These are phyloP conservation scores for Arbutus unedo DNA, from an alignment of 148 eudicot species.

Conservation along the genomic window DNA sequence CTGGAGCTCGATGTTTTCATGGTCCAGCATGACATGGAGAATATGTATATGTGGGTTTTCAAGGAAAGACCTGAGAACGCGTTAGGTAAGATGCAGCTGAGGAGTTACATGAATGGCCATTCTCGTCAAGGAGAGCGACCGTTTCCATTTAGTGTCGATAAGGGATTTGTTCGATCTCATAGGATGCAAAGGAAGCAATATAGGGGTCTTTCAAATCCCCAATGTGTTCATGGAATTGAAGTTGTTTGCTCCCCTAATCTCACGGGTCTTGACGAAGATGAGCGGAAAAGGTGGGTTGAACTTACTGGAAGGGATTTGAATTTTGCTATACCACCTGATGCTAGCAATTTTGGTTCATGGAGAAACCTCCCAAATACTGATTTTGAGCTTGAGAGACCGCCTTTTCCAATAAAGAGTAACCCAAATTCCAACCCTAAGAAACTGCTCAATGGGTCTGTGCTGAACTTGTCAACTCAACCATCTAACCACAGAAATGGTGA, in stretches of 20 bases:
- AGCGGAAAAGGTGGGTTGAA: constrained; percentile 35
- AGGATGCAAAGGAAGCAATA: constrained; percentile 45
- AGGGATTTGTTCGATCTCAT: constrained; percentile 38
- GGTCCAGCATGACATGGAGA: constrained; percentile 50
- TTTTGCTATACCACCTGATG: constrained; percentile 31
- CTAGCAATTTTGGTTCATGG: constrained; percentile 38
- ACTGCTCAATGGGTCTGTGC: constrained; percentile 29
- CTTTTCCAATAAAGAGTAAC: constrained; percentile 17
- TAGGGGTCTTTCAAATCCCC: constrained; percentile 41
- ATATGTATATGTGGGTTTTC: constrained; percentile 42
- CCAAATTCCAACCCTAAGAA: constrained; percentile 21
- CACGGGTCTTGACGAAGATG: constrained; percentile 26
- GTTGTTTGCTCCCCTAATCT: constrained; percentile 31
- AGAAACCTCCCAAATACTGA: constrained; percentile 34
- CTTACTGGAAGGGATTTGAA: constrained; percentile 38
- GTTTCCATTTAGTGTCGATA: constrained; percentile 36
- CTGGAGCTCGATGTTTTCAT: constrained; percentile 33
- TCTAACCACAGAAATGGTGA: constrained; percentile 22
- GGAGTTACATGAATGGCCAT: constrained; percentile 45
- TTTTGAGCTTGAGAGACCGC: constrained; percentile 36
- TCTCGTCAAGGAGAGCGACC: constrained; percentile 41
- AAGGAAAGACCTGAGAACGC: constrained; percentile 42
- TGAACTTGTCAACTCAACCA: constrained; percentile 29
- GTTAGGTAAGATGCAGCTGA: constrained; percentile 41
- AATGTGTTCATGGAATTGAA: constrained; percentile 43